These are phyloP conservation scores for Penicillium dipodomyicola DNA, from an alignment of 495 filamentous ascomycete species.

Conservation along the genomic window DNA sequence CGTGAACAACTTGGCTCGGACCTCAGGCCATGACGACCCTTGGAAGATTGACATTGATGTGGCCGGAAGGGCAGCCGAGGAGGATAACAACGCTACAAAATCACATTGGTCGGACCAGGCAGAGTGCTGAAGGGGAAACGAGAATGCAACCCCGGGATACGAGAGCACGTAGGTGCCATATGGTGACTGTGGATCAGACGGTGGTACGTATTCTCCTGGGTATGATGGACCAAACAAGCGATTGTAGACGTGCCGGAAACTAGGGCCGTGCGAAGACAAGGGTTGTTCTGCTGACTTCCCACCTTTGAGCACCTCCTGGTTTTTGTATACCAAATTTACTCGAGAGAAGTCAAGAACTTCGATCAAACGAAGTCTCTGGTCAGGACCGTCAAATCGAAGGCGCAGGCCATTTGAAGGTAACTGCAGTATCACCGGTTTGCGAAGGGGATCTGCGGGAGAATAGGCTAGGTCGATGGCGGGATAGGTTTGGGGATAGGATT, in stretches of 20 bases:
- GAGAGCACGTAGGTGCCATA: conserved; percentile 79
- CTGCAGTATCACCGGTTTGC: conserved; percentile 65
- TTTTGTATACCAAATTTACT: conserved; percentile 76
- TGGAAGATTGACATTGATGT: conserved; percentile 83
- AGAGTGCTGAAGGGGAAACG: conserved; percentile 72
- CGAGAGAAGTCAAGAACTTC: conserved; percentile 92
- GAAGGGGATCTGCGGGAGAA: conserved; percentile 65
- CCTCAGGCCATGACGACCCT: conserved; percentile 85
- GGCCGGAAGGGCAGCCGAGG: conserved; percentile 68
- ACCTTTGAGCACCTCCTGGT: conserved; percentile 74
- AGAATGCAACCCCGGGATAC: conserved; percentile 91
- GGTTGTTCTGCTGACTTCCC: conserved; percentile 44
- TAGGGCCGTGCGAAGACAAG: conserved; percentile 59
- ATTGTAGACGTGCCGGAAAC: conserved; percentile 88
- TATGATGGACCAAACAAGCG: conserved; percentile 87
- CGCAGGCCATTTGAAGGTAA: conserved; percentile 84
- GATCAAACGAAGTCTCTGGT: conserved; percentile 86
- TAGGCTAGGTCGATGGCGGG: conserved; percentile 80
- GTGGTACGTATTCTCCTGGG: conserved; percentile 81
- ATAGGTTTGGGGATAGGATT: conserved; percentile 76
- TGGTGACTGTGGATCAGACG: conserved; percentile 44
- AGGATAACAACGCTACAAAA: conserved; percentile 81
- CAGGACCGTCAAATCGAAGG: conserved; percentile 87
- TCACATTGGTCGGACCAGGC: conserved; percentile 81
- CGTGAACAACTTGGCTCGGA: conserved; percentile 71